Evolutionary conservation across 2,329 filamentous ascomycete species (phyloP).

Genomic region (Aspergillus niger): DNA sequence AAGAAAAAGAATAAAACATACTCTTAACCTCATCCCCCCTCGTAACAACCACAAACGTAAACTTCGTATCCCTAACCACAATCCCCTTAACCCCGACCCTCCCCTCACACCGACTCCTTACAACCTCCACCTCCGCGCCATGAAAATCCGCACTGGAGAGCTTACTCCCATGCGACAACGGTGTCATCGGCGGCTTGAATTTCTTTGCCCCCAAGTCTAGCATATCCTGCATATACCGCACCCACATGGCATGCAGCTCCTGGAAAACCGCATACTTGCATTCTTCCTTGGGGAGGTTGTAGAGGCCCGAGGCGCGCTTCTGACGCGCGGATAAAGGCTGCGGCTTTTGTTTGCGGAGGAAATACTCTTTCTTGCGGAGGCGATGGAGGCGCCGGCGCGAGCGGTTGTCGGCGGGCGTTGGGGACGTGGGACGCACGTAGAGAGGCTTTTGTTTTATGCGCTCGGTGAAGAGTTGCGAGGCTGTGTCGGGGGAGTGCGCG

Average conservation of each 20-base stretch:
- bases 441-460: slow-evolving; percentile 82
- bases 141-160: slow-evolving; percentile 87
- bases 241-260: slow-evolving; percentile 77
- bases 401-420: slow-evolving; percentile 58
- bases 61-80: slow-evolving; percentile 84
- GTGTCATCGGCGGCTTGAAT: slow-evolving; percentile 53
- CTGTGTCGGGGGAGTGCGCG: slow-evolving; percentile 74
- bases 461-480: slow-evolving; percentile 72
- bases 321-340: slow-evolving; percentile 76
- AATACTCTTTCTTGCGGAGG: slow-evolving; percentile 51
- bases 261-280: slow-evolving; percentile 75
- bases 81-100: slow-evolving; percentile 84
- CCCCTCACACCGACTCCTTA: slow-evolving; percentile 75
- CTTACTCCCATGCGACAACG: slow-evolving; percentile 56
- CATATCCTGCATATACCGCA: slow-evolving; percentile 80
- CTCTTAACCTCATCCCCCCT: slow-evolving; percentile 68
- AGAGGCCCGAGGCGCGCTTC: slow-evolving; percentile 71
- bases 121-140: slow-evolving; percentile 79
- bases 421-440: slow-evolving; percentile 74
- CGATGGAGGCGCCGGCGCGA: slow-evolving; percentile 55
- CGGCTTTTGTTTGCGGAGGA: slow-evolving; percentile 55
- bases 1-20: slow-evolving; percentile 34
- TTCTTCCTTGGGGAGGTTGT: slow-evolving; percentile 70
- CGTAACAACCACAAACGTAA: slow-evolving; percentile 82
- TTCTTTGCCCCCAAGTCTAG: slow-evolving; percentile 58